These are phyloP conservation scores for Boletus rex-veris DNA, from an alignment of 768 basidiomycete genomes.

Conservation along the genomic window DNA sequence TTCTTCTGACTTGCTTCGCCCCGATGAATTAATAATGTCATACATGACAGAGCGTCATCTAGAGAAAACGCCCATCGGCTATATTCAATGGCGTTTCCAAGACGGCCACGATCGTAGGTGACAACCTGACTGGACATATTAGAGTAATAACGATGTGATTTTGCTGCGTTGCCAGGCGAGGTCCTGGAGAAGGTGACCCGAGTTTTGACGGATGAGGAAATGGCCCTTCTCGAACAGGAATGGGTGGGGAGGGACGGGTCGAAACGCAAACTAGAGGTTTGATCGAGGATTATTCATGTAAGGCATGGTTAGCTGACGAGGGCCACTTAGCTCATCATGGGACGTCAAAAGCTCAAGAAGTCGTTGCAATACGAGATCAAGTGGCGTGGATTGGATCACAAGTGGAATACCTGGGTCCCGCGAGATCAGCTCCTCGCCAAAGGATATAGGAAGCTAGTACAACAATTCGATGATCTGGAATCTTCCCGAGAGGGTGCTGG, in stretches of 20 bases:
- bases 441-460: conserved; percentile 85
- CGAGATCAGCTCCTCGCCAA: conserved; percentile 83
- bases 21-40: conserved; percentile 21
- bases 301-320: conserved; percentile 13
- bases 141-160: conserved; percentile 7
- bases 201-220: conserved; percentile 84
- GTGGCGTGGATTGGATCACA: conserved; percentile 80
- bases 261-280: conserved; percentile 85
- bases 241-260: conserved; percentile 91
- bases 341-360: conserved; percentile 97
- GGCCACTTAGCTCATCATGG: conserved; percentile 67
- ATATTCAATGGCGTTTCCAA: conserved; percentile 99
- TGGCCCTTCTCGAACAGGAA: conserved; percentile 70
- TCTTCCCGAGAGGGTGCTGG: conserved; percentile 95
- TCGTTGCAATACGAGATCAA: conserved; percentile 91
- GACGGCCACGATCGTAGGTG: conserved; percentile 91
- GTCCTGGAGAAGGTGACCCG: conserved; percentile 89
- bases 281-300: conserved; percentile 20
- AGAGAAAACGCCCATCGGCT: conserved; percentile 94
- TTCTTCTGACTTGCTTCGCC: conserved; percentile 12
- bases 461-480: conserved; percentile 96
- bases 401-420: conserved; percentile 87
- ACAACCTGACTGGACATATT: conserved; percentile 11
- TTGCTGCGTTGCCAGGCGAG: conserved; percentile 54
- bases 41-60: conserved; percentile 71